Base-by-base conservation (phyloP, 208 protist genomes). In the Acanthamoeba culbertsoni region DNA sequence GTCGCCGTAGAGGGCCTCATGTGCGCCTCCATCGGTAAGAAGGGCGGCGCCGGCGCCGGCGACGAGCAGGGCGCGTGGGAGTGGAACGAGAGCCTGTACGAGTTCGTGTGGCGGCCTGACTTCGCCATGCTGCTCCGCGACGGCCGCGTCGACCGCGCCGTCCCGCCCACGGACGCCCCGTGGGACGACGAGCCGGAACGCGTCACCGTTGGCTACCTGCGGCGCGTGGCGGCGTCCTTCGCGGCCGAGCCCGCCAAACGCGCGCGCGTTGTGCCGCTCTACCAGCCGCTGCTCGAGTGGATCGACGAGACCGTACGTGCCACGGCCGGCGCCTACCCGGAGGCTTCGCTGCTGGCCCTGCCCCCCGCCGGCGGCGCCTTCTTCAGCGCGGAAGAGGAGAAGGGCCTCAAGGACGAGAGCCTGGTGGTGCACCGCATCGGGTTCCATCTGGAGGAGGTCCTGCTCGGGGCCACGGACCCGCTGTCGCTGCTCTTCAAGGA, bases 21-120 rank as follows among this genome's bases (percentile, higher is more conserved):
- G n/a, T 79, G 71, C 43, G 71, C 71, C 35, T 79, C 71, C 35
- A 79, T 79, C 43, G 71, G 71, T 35, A 79, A 79, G 71, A 79
- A 79, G 43, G 71, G 71, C 35, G 71, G 71, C 55, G 55, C 20
- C 55, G 7, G 31, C 26, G 55, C 26, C 55, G 55, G 20, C 51
- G 51, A 55, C 55, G 55, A 63, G 55, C 20, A 63, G 55, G 43
- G 26, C 35, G 12, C 35, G n/a, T 79, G 71, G 43, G 35, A 51
- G 43, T 53, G 43, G 40, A 79, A 79, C 71, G 71, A 79, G 18
- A 16, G 18, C 71, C 43, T 79, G 23, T 79, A 79, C 43, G n/a
- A 79, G 43, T 53, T n/a, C 40, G 71, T 79, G n/a, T 79, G 71
- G 71, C 8, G 26, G 43, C 40, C 35, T 6, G 71, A 79, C 43